Conservation (phyloP, 768 basidiomycete species). For the Lactifluus hygrophoroides region DNA sequence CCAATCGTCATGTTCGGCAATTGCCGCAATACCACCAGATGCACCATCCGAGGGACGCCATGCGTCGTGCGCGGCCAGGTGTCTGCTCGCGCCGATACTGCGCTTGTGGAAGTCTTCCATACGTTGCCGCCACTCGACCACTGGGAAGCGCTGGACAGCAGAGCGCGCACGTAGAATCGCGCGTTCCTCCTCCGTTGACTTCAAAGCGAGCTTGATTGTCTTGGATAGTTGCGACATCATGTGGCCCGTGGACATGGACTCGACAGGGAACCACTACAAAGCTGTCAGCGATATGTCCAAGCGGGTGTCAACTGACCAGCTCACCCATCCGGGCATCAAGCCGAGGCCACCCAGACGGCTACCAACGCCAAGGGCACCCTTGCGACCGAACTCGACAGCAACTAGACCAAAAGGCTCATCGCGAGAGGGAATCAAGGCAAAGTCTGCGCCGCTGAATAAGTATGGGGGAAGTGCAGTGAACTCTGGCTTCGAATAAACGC, state of each 20-base stretch:
- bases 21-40: conserved; percentile 34
- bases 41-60: conserved; percentile 71
- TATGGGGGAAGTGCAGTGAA: conserved; percentile 92
- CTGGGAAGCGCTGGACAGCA: conserved; percentile 93
- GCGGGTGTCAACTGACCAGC: conserved; percentile 25
- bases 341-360: conserved; percentile 90
- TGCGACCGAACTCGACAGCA: conserved; percentile 93
- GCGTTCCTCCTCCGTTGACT: conserved; percentile 84
- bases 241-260: conserved; percentile 86
- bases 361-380: conserved; percentile 93
- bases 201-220: conserved; percentile 90
- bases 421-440: conserved; percentile 90
- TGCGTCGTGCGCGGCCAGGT: conserved; percentile 58
- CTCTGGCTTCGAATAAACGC: conserved; percentile 93
- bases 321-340: conserved; percentile 95
- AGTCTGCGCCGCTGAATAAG: conserved; percentile 91
- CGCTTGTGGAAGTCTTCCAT: conserved; percentile 93
- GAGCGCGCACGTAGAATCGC: conserved; percentile 90
- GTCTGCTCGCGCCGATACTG: conserved; percentile 65
- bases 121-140: conserved; percentile 94
- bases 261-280: conserved; percentile 89
- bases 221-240: conserved; percentile 93
- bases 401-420: conserved; percentile 96
- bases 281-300: neutral
- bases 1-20: conserved; percentile 73